Percentiles rank a stretch among this genome's conserved stretches.
Conservation (phyloP, 164 flowering plant species). For the Piper longum region DNA sequence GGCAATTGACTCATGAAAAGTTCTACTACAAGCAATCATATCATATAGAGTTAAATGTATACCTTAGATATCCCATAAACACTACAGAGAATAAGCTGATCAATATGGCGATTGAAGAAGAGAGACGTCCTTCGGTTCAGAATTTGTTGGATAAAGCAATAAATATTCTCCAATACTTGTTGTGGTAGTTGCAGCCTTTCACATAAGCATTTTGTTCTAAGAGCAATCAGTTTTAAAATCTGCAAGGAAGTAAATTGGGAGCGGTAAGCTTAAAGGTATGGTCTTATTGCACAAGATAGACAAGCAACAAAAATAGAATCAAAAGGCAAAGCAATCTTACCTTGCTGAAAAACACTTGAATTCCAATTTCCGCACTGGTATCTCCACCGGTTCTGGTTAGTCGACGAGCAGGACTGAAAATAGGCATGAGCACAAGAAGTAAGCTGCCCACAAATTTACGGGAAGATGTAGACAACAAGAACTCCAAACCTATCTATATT, state of each 20-base stretch:
- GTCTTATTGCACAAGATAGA: background rate
- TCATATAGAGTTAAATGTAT: too few species aligned
- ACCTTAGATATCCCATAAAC: constrained; percentile 97
- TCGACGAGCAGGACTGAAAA: constrained; percentile 74
- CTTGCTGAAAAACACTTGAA: constrained; percentile 75
- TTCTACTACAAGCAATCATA: background rate
- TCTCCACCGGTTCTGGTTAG: constrained; percentile 79
- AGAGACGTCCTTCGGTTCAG: constrained; percentile 58
- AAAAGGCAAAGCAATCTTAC: constrained; percentile 17
- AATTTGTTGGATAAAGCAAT: constrained; percentile 71
- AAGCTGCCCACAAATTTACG: background rate
- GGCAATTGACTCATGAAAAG: background rate
- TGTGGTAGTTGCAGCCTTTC: constrained; percentile 77
- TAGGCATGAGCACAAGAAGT: background rate
- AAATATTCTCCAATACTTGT: constrained; percentile 67
- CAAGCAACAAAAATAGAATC: background rate
- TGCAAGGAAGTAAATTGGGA: constrained; percentile 7
- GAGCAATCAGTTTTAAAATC: constrained; percentile 89
- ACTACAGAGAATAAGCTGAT: constrained; percentile 88
- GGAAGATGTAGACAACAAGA: background rate
- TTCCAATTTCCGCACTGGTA: constrained; percentile 96
- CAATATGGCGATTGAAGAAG: constrained; percentile 85
- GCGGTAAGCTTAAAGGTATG: background rate
- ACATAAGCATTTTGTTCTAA: constrained; percentile 89
- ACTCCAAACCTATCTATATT: constrained; percentile 61